Conservation (phyloP, 1,284 basidiomycete genomes). For the Malassezia vespertilionis region DNA sequence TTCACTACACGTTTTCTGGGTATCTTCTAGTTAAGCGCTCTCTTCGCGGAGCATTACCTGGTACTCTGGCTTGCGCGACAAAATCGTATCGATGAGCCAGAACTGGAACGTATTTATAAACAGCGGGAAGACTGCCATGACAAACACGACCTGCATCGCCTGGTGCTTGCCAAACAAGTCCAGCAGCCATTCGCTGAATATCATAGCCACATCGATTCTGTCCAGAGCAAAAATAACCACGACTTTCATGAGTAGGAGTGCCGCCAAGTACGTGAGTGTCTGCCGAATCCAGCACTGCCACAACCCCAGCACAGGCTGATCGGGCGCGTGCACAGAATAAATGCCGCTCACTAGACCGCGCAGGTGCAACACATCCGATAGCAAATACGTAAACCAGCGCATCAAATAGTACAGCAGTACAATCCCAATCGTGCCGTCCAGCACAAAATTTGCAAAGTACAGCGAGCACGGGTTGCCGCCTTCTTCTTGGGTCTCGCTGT, state of each 20-base stretch:
- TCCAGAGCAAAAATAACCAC: slow-evolving; percentile 62
- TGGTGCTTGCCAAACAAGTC: slow-evolving; percentile 60
- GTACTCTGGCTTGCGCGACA: slow-evolving; percentile 38
- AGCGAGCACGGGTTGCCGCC: slow-evolving; percentile 39
- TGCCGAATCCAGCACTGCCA: slow-evolving; percentile 65
- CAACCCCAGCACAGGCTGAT: too few relatives aligned
- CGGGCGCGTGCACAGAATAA: slow-evolving; percentile 51
- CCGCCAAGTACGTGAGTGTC: slow-evolving; percentile 69
- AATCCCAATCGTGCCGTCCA: slow-evolving; percentile 91
- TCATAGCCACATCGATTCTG: too few relatives aligned
- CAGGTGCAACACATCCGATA: slow-evolving; percentile 58
- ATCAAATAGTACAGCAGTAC: slow-evolving; percentile 70
- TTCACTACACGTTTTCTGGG: too few relatives aligned
- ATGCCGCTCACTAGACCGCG: slow-evolving; percentile 75
- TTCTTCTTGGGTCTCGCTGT: slow-evolving; percentile 14
- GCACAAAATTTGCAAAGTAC: slow-evolving; percentile 85
- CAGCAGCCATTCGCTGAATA: slow-evolving; percentile 70
- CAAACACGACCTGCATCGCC: slow-evolving; percentile 49
- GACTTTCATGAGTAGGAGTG: slow-evolving; percentile 75
- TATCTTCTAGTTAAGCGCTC: too few relatives aligned
- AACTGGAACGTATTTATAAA: slow-evolving; percentile 58
- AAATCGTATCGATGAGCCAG: slow-evolving; percentile 44
- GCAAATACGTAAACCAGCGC: slow-evolving; percentile 59
- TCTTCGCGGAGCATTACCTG: too few relatives aligned
- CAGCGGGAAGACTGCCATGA: slow-evolving; percentile 85